A percentile compares a stretch with the other conserved stretches of the same genome.
phyloP scores from a whole-genome alignment of 176 grass and related monocot genomes.

The Saccharum officinarum region DNA sequence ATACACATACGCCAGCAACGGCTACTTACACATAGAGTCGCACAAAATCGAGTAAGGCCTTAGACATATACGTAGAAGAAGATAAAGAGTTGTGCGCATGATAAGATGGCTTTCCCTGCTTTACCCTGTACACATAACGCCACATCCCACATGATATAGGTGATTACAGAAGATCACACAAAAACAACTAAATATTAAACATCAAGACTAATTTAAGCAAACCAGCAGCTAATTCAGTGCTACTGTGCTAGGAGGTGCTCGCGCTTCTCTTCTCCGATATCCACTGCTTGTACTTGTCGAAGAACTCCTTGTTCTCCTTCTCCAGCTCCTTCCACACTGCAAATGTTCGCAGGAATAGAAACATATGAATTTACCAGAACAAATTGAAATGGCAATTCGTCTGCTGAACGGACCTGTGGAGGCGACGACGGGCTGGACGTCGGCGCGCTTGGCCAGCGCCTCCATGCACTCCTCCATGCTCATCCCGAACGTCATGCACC shows the following conservation, averaged over 20 bases:
- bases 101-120: neutral
- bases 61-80: no score
- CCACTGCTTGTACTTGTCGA: slow-evolving; percentile 54
- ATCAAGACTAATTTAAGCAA: neutral
- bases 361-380: neutral
- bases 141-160: neutral
- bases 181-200: neutral
- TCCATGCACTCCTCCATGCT: slow-evolving; percentile 94
- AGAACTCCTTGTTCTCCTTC: slow-evolving; percentile 93
- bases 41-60: neutral
- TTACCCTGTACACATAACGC: neutral
- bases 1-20: no score
- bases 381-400: no score
- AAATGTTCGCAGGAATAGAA: neutral
- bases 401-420: slow-evolving; percentile 45
- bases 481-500: slow-evolving; percentile 79
- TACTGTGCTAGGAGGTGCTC: neutral
- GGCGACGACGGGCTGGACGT: slow-evolving; percentile 62
- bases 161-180: neutral
- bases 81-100: neutral
- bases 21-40: no score
- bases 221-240: neutral
- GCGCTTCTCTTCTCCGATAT: neutral
- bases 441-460: slow-evolving; percentile 63
- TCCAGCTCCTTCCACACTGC: slow-evolving; percentile 91